Conservation (phyloP, 495 filamentous ascomycete species). For the Alectoria sarmentosa region DNA sequence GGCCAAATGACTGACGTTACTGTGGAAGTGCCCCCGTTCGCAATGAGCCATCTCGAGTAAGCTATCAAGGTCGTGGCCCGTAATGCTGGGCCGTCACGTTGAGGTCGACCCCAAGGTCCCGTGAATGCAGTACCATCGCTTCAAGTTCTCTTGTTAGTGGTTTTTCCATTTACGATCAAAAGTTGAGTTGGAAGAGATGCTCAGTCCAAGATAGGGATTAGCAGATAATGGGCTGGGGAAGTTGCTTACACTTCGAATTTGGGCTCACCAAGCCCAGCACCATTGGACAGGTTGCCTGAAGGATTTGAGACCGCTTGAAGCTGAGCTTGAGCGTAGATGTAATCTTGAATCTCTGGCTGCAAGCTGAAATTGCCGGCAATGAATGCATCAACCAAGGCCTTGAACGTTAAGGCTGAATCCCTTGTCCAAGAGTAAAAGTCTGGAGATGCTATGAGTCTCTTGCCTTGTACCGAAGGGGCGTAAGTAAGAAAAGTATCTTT, state of each 20-base stretch:
- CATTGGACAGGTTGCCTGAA: conserved; percentile 44
- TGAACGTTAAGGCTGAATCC: conserved; percentile 50
- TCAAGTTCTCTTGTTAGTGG: too few species aligned
- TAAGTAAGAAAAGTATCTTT: not conserved
- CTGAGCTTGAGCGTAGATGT: conserved; percentile 45
- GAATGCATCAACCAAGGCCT: conserved; percentile 48
- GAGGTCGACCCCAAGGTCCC: conserved; percentile 55
- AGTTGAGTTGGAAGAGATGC: too few species aligned
- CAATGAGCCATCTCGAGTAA: conserved; percentile 36
- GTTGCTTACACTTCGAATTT: conserved; percentile 43
- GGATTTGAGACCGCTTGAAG: conserved; percentile 50
- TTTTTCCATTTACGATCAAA: too few species aligned
- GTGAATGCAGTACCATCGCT: conserved; percentile 44
- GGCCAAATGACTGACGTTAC: conserved; percentile 42
- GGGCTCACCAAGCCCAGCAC: conserved; percentile 52
- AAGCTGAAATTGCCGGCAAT: conserved; percentile 37
- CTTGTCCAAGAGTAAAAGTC: conserved; percentile 57
- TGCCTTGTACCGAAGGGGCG: not conserved
- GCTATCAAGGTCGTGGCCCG: conserved; percentile 35
- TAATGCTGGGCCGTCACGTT: conserved; percentile 51
- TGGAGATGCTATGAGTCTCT: conserved; percentile 21
- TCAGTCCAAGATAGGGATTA: not conserved
- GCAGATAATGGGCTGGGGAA: not conserved
- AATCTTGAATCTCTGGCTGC: conserved; percentile 42
- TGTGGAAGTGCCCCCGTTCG: conserved; percentile 36